Base-by-base conservation (phyloP, 1,284 basidiomycete genomes). In the Rhodotorula sp. region DNA sequence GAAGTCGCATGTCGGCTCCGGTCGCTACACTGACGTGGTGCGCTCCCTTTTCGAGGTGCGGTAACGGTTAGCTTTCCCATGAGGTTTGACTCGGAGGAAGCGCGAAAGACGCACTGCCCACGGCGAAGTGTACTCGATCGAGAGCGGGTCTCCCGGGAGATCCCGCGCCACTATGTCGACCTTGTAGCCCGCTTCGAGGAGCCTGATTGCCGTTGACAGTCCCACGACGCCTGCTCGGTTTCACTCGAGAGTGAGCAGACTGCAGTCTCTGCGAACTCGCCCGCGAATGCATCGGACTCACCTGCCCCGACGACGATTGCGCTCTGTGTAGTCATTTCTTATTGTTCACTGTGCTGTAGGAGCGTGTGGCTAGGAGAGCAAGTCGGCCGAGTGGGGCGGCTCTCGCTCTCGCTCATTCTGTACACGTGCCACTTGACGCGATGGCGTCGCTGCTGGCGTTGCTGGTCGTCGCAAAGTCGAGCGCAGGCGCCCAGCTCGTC, bases 131-230 rank as follows among this genome's bases (percentile, higher is more conserved):
- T 90, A 91, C 39, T 84, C 84, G 78, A 88, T 87, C 26, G 83
- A 85, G 79, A 89, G 89, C 1, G 86, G 83, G 78, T 91, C 90
- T 31, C 83, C 87, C 0, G 89, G 89, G 51, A 90, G 83, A 6
- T 84, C 82, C 65, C 90, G 88, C 2, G 90, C 88, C 26, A 91
- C 79, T 61, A 92, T 84, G 5, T 86, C 87, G 20, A 91, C 88
- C n/a, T 82, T 76, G 77, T 88, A 87, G 15, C 84, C 85, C 47
- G 83, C 83, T 78, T 89, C 87, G 79, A 88, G 88, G 39, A 90
- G 81, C 68, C 82, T 85, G 26, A 91, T 78, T 0, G 89, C 90
- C 0, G 90, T 89, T 3, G 89, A 88, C 21, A 91, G 83, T 8
- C 90, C 90, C 39, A 90, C 81, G 1, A 91, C 89, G 59, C 90